Conservation (phyloP, 768 basidiomycete genomes). For the Russula sp. region DNA sequence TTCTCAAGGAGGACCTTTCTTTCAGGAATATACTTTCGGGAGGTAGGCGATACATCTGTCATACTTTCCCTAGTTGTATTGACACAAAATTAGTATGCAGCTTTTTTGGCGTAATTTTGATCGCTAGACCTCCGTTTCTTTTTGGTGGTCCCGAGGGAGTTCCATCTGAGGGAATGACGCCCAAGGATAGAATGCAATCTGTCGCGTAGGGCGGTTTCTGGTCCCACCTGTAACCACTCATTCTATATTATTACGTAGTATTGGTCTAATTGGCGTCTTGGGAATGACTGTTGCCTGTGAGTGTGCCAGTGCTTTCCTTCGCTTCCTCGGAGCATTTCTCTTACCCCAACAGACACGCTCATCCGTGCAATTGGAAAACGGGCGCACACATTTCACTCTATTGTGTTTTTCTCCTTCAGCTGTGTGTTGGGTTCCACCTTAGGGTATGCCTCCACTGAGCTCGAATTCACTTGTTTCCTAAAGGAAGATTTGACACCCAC, state of each 20-base stretch:
- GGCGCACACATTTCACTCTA: slow-evolving; percentile 69
- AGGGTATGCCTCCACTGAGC: slow-evolving; percentile 31
- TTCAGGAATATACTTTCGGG: slow-evolving; percentile 55
- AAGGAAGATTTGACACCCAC: not conserved
- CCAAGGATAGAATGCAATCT: slow-evolving; percentile 50
- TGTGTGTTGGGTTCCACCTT: slow-evolving; percentile 46
- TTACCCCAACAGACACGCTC: slow-evolving; percentile 40
- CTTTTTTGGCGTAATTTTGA: slow-evolving; percentile 73
- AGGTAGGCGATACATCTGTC: slow-evolving; percentile 35
- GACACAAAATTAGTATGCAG: slow-evolving; percentile 48
- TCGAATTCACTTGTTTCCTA: not conserved
- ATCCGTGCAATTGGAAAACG: slow-evolving; percentile 70
- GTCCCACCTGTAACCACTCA: not conserved
- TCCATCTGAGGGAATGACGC: slow-evolving; percentile 30
- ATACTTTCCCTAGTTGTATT: not conserved
- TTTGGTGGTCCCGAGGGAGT: slow-evolving; percentile 47
- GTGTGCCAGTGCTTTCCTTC: slow-evolving; percentile 35
- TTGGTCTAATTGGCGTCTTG: slow-evolving; percentile 60
- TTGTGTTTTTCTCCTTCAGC: slow-evolving; percentile 61
- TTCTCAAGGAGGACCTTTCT: slow-evolving; percentile 59
- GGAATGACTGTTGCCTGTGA: slow-evolving; percentile 67
- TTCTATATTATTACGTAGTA: slow-evolving; percentile 38
- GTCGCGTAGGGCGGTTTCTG: slow-evolving; percentile 45
- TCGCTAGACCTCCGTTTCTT: slow-evolving; percentile 72
- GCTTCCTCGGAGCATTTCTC: not conserved